Evolutionary conservation across 129 eudicot species (phyloP), one percentile per base, ranked within the genome.

Genomic region (Oenanthe sinensis): DNA sequence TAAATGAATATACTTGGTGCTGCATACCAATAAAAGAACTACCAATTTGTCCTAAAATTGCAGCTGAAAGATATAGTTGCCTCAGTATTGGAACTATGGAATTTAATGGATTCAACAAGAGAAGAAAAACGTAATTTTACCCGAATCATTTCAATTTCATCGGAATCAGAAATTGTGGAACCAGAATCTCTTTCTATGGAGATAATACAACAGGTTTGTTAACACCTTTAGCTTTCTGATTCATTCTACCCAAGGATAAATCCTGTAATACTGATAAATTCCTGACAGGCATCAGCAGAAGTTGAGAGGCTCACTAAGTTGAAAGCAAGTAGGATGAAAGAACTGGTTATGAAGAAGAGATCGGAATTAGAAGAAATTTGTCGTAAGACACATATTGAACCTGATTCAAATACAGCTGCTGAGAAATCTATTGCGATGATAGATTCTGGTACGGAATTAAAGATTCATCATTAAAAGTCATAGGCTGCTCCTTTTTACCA

Each of bases 311-410:
- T 93, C 11, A 84, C 87, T 70, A 89, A 90, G 79, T 86, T 93
- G 79, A 93, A 93, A 87, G 92, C 94, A 79, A 87, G 93, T 77
- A 90, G 93, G 79, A 85, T 93, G 96, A 93, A 93, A 86, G 98
- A 93, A 81, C 83, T 93, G 20, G 98, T 93, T 37, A 81, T 87
- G 88, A 93, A 90, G 81, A 89, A 85, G 85, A 86, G 96, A 80
- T 87, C 87, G 22, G 98, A 93, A 83, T 83, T 93, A 81, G 98
- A 93, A 75, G 96, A 89, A 67, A 80, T 93, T 40, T 93, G 98
- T 67, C 75, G 79, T 43, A 83, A 85, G 87, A 85, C 83, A 46
- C 98, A 93, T 85, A 84, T 93, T 54, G 88, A 89, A 80, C 96
- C 98, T 68, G 96, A 93, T 87, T 80, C 88, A 62, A 93, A 89